phyloP scores from a whole-genome alignment of 495 filamentous ascomycete species.

The Hypomontagnella monticulosa region DNA sequence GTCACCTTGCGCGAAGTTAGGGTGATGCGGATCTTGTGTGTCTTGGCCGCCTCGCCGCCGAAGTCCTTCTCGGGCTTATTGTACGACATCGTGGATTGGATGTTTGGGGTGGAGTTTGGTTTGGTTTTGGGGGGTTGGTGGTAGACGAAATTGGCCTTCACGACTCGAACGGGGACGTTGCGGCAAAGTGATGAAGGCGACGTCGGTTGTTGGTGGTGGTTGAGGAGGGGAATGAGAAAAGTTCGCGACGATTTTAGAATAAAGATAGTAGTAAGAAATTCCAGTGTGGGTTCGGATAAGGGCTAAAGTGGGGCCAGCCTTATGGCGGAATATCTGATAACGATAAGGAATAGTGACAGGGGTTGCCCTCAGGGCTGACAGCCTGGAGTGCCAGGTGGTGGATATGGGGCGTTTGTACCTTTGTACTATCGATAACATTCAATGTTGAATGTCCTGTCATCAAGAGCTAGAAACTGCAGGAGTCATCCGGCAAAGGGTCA shows the following conservation, averaged over 20 bases:
- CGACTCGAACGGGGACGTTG: constrained; percentile 73
- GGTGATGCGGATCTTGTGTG: constrained; percentile 99
- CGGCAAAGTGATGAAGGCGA: constrained; percentile 85
- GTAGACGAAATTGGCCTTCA: constrained; percentile 57
- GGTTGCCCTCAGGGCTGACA: too few relatives aligned
- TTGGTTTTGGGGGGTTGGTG: constrained; percentile 4
- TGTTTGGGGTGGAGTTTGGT: constrained; percentile 32
- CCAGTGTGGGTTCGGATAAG: constrained; percentile 39
- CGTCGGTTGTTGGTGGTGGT: constrained; percentile 31
- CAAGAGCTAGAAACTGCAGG: constrained; percentile 16
- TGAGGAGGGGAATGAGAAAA: constrained; percentile 11
- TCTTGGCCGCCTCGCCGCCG: constrained; percentile 67
- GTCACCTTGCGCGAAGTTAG: constrained; percentile 91
- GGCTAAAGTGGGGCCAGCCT: constrained; percentile 23
- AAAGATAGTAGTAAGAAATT: constrained; percentile 7
- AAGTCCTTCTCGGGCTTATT: constrained; percentile 96
- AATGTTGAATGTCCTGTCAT: not conserved
- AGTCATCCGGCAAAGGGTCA: constrained; percentile 50
- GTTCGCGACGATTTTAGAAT: constrained; percentile 19
- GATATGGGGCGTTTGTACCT: too few relatives aligned
- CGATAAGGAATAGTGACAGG: too few relatives aligned
- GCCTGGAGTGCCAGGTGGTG: too few relatives aligned
- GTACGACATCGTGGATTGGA: constrained; percentile 82
- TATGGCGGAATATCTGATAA: not conserved
- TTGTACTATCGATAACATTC: constrained; percentile 1